Evolutionary conservation across 495 filamentous ascomycete species (phyloP).

Genomic region (Hyaloscypha bicolor): DNA sequence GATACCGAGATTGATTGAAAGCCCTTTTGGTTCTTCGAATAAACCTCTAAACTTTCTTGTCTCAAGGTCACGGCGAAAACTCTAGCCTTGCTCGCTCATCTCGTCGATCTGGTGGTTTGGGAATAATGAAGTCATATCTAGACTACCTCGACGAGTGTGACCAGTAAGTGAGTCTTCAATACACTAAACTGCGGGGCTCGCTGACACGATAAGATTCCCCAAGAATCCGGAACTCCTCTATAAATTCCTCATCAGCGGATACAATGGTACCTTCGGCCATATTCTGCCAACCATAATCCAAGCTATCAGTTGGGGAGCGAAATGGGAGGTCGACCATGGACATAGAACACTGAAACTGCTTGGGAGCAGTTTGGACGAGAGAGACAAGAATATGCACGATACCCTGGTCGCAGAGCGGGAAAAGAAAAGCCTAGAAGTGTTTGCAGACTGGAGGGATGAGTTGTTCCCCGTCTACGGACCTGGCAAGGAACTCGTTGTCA

Average conservation of each 20-base stretch:
- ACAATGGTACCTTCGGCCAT: conserved; percentile 9
- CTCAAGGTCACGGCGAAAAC: background rate
- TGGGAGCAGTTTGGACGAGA: background rate
- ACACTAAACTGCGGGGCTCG: background rate
- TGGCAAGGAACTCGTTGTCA: conserved; percentile 62
- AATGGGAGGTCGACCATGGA: conserved; percentile 4
- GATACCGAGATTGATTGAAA: background rate
- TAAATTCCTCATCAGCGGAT: conserved; percentile 4
- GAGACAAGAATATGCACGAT: conserved; percentile 8
- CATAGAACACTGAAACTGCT: conserved; percentile 9
- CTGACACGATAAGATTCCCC: background rate
- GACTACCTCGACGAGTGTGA: conserved; percentile 5
- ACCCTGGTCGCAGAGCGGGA: conserved; percentile 7
- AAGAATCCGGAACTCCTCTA: conserved; percentile 3
- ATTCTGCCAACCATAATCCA: background rate
- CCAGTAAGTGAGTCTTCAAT: conserved; percentile 1
- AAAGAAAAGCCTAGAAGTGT: background rate
- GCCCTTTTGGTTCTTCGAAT: too few species aligned
- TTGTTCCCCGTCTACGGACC: conserved; percentile 77
- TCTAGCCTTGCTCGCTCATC: background rate
- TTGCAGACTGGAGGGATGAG: conserved; percentile 51
- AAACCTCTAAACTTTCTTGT: background rate
- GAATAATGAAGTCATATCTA: conserved; percentile 4
- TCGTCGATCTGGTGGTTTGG: too few species aligned
- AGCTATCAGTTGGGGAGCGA: background rate